phyloP scores from a whole-genome alignment of 2,329 filamentous ascomycete species.

The Hymenoscyphus albidus region DNA sequence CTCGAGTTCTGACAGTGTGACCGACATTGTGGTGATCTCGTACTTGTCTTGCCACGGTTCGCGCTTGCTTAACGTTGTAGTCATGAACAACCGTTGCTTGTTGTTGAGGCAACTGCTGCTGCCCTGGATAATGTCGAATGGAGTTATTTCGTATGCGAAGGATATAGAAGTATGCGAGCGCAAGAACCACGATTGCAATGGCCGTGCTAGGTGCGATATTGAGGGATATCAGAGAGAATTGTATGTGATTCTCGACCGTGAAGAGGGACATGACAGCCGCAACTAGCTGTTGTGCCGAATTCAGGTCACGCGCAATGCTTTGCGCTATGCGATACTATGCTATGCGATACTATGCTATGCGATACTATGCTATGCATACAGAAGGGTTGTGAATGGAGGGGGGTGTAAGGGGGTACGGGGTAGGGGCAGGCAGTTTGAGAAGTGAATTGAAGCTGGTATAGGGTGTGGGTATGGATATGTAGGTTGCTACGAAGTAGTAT shows the following conservation, averaged over 20 bases:
- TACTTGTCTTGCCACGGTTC: not conserved
- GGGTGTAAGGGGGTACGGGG: too few species aligned
- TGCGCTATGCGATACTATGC: not conserved
- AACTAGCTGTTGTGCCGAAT: constrained; percentile 15
- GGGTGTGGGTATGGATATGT: not conserved
- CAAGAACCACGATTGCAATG: constrained; percentile 26
- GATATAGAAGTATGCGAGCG: constrained; percentile 32
- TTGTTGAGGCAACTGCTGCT: constrained; percentile 7
- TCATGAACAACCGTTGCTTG: not conserved
- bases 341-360: too few species aligned
- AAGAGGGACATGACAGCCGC: constrained; percentile 31
- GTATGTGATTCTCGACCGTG: constrained; percentile 33
- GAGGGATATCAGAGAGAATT: constrained; percentile 32
- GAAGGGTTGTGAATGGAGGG: not conserved
- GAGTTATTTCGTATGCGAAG: constrained; percentile 29
- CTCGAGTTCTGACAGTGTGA: constrained; percentile 45
- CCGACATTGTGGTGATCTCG: constrained; percentile 18
- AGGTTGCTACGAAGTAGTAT: not conserved
- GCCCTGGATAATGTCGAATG: constrained; percentile 9
- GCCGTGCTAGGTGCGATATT: constrained; percentile 33
- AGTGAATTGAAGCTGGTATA: not conserved
- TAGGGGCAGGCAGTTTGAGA: not conserved
- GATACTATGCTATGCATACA: not conserved
- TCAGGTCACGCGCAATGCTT: not conserved
- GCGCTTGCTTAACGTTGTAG: not conserved